These are phyloP conservation scores for Leccinum variicolor DNA, from an alignment of 768 basidiomycete genomes.

Conservation along the genomic window DNA sequence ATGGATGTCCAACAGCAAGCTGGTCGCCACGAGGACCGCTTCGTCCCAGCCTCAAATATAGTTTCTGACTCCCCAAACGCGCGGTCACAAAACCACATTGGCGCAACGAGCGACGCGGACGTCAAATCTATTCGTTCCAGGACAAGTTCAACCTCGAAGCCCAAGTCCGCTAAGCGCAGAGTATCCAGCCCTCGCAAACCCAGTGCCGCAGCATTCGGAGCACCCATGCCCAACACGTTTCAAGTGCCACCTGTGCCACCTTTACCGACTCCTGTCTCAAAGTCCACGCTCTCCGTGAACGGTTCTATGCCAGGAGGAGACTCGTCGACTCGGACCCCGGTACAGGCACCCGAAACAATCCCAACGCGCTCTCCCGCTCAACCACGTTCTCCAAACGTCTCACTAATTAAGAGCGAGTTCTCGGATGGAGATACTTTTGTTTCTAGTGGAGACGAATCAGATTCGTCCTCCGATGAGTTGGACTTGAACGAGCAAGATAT, in stretches of 20 bases:
- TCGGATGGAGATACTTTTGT: conserved; percentile 26
- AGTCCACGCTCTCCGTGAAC: conserved; percentile 14
- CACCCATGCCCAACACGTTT: conserved; percentile 62
- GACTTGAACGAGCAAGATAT: conserved; percentile 57
- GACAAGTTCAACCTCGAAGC: conserved; percentile 26
- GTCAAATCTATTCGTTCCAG: conserved; percentile 24
- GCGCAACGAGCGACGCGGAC: conserved; percentile 21
- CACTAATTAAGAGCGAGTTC: conserved; percentile 20
- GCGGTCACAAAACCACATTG: conserved; percentile 19
- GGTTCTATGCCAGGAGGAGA: conserved; percentile 8
- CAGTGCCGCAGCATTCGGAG: conserved; percentile 59
- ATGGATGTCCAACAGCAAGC: conserved; percentile 13
- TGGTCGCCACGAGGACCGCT: conserved; percentile 21
- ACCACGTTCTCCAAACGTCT: conserved; percentile 17
- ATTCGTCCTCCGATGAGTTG: conserved; percentile 34
- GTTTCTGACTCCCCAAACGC: conserved; percentile 17
- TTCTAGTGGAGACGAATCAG: conserved; percentile 30
- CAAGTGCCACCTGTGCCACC: conserved; percentile 39
- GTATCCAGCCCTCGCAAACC: conserved; percentile 33
- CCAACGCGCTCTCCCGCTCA: conserved; percentile 9
- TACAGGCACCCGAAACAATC: neutral
- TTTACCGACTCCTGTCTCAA: conserved; percentile 16
- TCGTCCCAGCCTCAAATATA: neutral
- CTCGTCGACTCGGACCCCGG: neutral
- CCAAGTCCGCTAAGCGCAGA: conserved; percentile 16